Conservation (phyloP, 2,329 filamentous ascomycete species). For the Aspergillus thermomutatus region DNA sequence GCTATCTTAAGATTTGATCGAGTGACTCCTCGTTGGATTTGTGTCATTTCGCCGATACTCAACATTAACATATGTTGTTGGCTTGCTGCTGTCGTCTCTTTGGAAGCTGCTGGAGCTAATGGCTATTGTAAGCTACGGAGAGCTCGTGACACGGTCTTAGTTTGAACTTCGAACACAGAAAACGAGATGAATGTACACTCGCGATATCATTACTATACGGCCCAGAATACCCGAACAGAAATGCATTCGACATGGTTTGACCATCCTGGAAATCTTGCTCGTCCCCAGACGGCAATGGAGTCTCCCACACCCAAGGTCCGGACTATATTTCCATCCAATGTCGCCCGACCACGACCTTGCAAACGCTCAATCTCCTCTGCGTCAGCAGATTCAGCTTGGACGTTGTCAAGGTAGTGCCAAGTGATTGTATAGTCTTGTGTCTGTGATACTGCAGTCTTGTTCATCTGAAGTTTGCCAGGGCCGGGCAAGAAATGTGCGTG, state of each 20-base stretch:
- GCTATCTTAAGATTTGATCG: not conserved
- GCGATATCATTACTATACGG: conserved; percentile 18
- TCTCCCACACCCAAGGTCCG: conserved; percentile 35
- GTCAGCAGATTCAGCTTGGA: conserved; percentile 27
- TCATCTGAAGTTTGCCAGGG: conserved; percentile 29
- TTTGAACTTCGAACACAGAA: not conserved
- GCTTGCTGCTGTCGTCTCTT: not conserved
- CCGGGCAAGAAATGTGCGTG: conserved; percentile 29
- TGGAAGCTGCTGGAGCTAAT: not conserved
- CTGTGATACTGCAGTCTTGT: conserved; percentile 19
- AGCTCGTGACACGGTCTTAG: not conserved
- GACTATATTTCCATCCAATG: conserved; percentile 34
- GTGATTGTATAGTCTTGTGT: conserved; percentile 25
- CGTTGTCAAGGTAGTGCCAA: conserved; percentile 35
- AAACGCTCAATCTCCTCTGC: conserved; percentile 28
- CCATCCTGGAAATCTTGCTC: conserved; percentile 38
- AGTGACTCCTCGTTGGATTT: not conserved
- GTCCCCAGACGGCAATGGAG: conserved; percentile 35
- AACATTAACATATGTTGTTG: not conserved
- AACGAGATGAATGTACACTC: not conserved
- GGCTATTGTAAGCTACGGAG: not conserved
- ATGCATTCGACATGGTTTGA: conserved; percentile 30
- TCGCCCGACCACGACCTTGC: conserved; percentile 33
- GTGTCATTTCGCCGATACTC: not conserved
- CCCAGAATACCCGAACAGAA: conserved; percentile 37